phyloP scores from a whole-genome alignment of 345 rosid genomes.

The Carallia brachiata region DNA sequence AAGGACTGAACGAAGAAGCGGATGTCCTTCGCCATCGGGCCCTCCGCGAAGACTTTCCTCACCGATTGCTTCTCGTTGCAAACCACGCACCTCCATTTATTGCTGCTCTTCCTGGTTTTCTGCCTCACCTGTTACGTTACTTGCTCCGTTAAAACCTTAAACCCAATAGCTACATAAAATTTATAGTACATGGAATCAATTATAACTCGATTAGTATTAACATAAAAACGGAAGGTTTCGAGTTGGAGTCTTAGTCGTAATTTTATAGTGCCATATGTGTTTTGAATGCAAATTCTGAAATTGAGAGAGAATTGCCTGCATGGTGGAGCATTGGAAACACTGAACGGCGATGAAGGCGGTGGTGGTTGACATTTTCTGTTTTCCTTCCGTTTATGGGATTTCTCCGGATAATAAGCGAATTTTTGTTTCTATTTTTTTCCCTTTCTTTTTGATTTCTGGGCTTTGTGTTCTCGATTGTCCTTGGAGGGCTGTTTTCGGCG shows the following conservation, averaged over 20 bases:
- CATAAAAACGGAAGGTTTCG: too few relatives aligned
- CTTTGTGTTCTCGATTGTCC: too few relatives aligned
- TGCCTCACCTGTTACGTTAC: conserved; percentile 64
- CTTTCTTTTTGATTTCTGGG: too few relatives aligned
- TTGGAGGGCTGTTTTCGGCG: too few relatives aligned
- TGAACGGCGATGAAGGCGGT: conserved; percentile 62
- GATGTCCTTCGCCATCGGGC: conserved; percentile 67
- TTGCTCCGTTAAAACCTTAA: too few relatives aligned
- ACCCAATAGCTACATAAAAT: not conserved
- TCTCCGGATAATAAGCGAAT: not conserved
- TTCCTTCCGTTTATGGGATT: not conserved
- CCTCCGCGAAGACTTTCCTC: conserved; percentile 58
- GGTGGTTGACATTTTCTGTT: not conserved
- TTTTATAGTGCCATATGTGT: not conserved
- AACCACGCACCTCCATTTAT: conserved; percentile 78
- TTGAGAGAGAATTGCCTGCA: conserved; percentile 52
- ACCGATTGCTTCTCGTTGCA: conserved; percentile 86
- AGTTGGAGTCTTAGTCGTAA: too few relatives aligned
- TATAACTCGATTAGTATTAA: too few relatives aligned
- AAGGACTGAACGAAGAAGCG: conserved; percentile 72
- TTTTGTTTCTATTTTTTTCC: too few relatives aligned
- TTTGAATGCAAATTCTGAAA: not conserved
- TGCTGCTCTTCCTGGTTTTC: conserved; percentile 51
- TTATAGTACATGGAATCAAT: not conserved
- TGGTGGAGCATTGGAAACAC: conserved; percentile 79